Percentiles rank a stretch among this genome's conserved stretches.
Evolutionary conservation across 177 flowering plant species (phyloP).

Genomic region (Vitis hybrid): DNA sequence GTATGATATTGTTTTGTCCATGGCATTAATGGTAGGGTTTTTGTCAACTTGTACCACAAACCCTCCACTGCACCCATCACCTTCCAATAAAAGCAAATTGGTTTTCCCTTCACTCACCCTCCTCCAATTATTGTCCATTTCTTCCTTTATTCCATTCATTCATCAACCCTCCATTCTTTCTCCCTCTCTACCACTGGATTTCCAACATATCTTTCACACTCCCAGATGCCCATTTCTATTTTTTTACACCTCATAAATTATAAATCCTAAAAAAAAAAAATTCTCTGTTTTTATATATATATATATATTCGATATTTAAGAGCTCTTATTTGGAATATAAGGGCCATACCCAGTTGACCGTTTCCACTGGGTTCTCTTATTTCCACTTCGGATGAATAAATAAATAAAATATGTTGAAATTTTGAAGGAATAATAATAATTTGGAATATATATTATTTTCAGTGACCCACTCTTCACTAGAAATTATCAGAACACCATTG

Average conservation of each 20-base stretch:
- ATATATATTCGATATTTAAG: too few species aligned
- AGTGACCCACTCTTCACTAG: background rate
- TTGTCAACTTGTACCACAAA: constrained; percentile 7
- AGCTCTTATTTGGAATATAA: too few species aligned
- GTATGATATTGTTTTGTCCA: too few species aligned
- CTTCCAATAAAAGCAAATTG: constrained; percentile 13
- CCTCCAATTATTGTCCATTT: background rate
- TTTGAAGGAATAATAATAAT: too few species aligned
- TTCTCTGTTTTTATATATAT: too few species aligned
- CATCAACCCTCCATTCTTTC: background rate
- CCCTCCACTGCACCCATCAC: constrained; percentile 8
- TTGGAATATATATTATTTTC: too few species aligned
- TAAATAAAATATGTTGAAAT: too few species aligned
- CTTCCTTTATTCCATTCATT: background rate
- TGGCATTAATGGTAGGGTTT: background rate
- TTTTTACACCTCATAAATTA: background rate
- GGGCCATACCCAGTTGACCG: too few species aligned
- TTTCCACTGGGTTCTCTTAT: too few species aligned
- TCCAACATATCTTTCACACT: background rate
- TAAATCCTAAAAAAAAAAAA: too few species aligned
- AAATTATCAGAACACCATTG: constrained; percentile 3
- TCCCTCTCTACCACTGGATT: background rate
- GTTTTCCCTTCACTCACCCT: background rate
- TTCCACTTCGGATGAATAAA: too few species aligned
- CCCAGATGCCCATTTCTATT: background rate